A percentile compares a stretch with the other conserved stretches of the same genome.
These are phyloP conservation scores for Exophiala sideris DNA, from an alignment of 2,329 filamentous ascomycete genomes.

Conservation along the genomic window DNA sequence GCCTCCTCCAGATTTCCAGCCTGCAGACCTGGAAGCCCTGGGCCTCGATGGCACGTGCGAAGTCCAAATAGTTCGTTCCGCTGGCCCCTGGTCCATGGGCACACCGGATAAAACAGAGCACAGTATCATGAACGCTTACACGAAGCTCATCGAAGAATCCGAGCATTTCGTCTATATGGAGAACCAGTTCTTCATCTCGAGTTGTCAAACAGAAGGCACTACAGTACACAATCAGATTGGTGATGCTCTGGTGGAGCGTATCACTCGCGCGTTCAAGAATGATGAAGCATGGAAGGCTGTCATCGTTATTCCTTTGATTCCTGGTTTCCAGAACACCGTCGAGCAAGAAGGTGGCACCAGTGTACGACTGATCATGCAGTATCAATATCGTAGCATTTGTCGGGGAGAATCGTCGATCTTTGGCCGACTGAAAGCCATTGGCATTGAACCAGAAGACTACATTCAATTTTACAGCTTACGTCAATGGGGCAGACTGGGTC, in stretches of 20 bases:
- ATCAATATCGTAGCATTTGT: constrained; percentile 93
- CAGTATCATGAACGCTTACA: constrained; percentile 93
- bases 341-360: constrained; percentile 92
- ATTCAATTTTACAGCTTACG: constrained; percentile 92
- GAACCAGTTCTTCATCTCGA: constrained; percentile 97
- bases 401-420: constrained; percentile 91
- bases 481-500: constrained; percentile 86
- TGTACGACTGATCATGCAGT: constrained; percentile 92
- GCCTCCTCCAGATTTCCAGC: constrained; percentile 86
- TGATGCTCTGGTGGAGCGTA: constrained; percentile 88
- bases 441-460: constrained; percentile 90
- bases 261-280: constrained; percentile 77
- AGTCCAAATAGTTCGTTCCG: constrained; percentile 90
- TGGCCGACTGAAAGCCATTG: constrained; percentile 70
- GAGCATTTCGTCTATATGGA: constrained; percentile 99
- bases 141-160: constrained; percentile 90
- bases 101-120: constrained; percentile 79
- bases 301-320: constrained; percentile 90
- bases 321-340: constrained; percentile 97
- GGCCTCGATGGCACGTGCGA: constrained; percentile 93
- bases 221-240: constrained; percentile 91
- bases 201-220: constrained; percentile 79
- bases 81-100: constrained; percentile 86
- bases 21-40: constrained; percentile 78
- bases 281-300: constrained; percentile 87